Evolutionary conservation across 441 rosid genomes (phyloP).

Genomic region (Populus hybrid): DNA sequence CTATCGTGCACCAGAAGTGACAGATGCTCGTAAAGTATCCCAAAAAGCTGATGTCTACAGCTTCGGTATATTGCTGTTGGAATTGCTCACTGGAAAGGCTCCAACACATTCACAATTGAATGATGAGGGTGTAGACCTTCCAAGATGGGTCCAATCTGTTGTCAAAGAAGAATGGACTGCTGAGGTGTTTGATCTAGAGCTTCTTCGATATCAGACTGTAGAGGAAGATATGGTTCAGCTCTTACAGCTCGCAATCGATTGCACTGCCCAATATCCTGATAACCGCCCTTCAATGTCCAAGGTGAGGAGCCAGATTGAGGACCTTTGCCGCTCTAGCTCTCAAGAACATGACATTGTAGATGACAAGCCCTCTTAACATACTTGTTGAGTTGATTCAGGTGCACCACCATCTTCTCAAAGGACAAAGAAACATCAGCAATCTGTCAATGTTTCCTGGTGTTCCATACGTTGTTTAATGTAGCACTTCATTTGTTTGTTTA

Average conservation of each 20-base stretch:
- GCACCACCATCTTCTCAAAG: slow-evolving; percentile 29
- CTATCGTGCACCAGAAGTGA: too few species aligned
- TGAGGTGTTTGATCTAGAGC: slow-evolving; percentile 88
- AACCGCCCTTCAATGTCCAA: slow-evolving; percentile 72
- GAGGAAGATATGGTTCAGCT: slow-evolving; percentile 82
- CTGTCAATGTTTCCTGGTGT: slow-evolving; percentile 17
- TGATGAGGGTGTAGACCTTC: slow-evolving; percentile 89
- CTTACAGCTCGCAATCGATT: slow-evolving; percentile 78
- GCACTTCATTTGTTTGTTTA: slow-evolving; percentile 26
- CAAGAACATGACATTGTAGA: slow-evolving; percentile 23
- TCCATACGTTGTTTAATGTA: slow-evolving; percentile 7
- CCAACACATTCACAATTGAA: slow-evolving; percentile 72
- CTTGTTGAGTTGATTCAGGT: slow-evolving; percentile 31
- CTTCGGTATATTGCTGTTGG: slow-evolving; percentile 82
- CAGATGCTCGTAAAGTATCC: too few species aligned
- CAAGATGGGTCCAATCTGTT: slow-evolving; percentile 90
- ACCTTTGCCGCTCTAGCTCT: slow-evolving; percentile 40
- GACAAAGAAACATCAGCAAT: slow-evolving; percentile 22
- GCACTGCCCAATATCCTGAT: slow-evolving; percentile 81
- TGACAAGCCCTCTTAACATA: slow-evolving; percentile 27
- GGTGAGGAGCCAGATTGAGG: slow-evolving; percentile 55
- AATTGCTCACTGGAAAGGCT: slow-evolving; percentile 87
- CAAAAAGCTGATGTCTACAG: slow-evolving; percentile 92
- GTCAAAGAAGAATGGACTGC: slow-evolving; percentile 81
- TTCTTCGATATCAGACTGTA: slow-evolving; percentile 54